Base-by-base conservation (phyloP, 768 basidiomycete species). In the Mycena epipterygia region DNA sequence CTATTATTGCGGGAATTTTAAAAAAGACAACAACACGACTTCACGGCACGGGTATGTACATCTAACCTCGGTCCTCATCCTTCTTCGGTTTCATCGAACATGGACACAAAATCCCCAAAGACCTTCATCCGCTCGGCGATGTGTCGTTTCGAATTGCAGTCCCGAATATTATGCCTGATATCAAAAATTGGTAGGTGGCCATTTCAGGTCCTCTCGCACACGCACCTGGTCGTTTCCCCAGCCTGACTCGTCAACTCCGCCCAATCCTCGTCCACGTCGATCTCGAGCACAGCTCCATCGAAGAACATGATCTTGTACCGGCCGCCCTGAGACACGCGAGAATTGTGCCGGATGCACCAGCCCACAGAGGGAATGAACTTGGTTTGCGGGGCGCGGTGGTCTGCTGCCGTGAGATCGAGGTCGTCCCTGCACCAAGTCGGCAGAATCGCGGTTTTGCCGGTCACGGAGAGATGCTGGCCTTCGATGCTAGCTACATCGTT, bases 221-320 rank as follows among this genome's bases (percentile, higher is more conserved):
- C 80, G 57, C 61, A 81, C 84, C 79, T 76, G 14, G 75, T 74
- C 41, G 64, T 72, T 33, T 75, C 71, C 1, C 83, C 84, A 3
- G 74, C 62, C 53, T 64, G 74, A 39, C 73, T 75, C 37, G 73
- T 79, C 51, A 81, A 76, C 65, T 84, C 81, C 3, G 81, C 80
- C 79, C 81, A 80, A 48, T 85, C 84, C 68, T 86, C 83, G 56
- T 86, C 84, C 5, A 83, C 81, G 59, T 85, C 84, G 56, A 86
- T 77, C 48, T 84, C 83, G 57, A 85, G 75, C 30, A 78, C 72
- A 33, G 76, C 74, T 1, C 84, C 84, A 73, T 85, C 84, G 23
- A 83, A 58, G 66, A 86, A 86, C 84, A 86, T 84, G 17, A 86
- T 79, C 67, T 79, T 81, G 64, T 85, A 86, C 30, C 81, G 75